Base-by-base conservation (phyloP, 768 basidiomycete species). In the Obba rivulosa region DNA sequence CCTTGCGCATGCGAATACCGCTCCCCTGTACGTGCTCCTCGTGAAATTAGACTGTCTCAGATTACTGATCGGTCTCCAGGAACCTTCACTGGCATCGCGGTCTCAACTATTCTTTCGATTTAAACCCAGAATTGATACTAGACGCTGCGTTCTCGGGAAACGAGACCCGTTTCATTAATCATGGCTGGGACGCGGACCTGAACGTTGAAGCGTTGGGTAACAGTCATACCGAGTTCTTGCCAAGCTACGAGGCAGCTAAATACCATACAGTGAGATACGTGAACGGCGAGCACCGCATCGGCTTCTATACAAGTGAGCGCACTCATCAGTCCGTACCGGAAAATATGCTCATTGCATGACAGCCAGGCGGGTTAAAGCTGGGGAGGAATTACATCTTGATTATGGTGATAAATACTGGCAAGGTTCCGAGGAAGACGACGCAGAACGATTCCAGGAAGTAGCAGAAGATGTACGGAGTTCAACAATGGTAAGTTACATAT, bases 91-190 rank as follows among this genome's bases (percentile, higher is more conserved):
- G n/a, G 5, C 47, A 65, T 41, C 56, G 48, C 2, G 9, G 18
- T 1, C 56, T 55, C 22, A 75, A 74, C 49, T 74, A 74, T 46
- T 37, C 64, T 16, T 74, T 74, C 52, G 60, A 58, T 52, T 21
- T 46, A 36, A 49, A 31, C 20, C 28, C 41, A 48, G 35, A 46
- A 4, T 25, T 41, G 4, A 43, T 57, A 35, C 48, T 70, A 13
- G 77, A 79, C 62, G 71, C 75, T 18, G 67, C 66, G n/a, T 48
- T 55, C 9, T 48, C 69, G 10, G 74, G 76, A 0, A 76, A 79
- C 58, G 61, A 67, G 37, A 74, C 69, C 0, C 62, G 76, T 25
- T 78, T 68, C 46, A 51, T 78, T 2, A 78, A 78, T 52, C 71
- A 74, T 45, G 39, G 21, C 2, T 23, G 2, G 1, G 2, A 8